Evolutionary conservation across 352 stramenopile genomes (phyloP), one percentile per base, ranked within the genome.

Genomic region (Phytophthora megakarya): DNA sequence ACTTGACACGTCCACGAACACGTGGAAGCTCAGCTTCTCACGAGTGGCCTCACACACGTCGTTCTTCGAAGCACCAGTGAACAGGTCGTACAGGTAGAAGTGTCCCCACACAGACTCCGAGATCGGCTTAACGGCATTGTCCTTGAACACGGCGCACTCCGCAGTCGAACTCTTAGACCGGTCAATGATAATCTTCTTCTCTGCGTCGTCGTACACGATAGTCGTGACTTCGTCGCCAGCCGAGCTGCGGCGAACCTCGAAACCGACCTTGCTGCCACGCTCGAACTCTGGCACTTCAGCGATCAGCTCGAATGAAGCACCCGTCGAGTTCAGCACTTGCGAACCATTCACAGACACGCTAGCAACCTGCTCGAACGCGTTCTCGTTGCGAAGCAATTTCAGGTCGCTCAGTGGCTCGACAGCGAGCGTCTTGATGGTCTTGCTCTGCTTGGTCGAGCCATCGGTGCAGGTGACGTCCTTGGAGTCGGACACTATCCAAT

Each of bases 1-100:
- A 25, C 73, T 79, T n/a, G 81, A 88, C 40, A 90, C 81, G 61
- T 90, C 81, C 33, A 88, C 81, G 53, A 85, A 90, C 42, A 90
- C 58, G 62, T 72, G 76, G 67, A 90, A 86, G 25, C 49, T 72
- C 42, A 89, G 62, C 48, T 64, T 79, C 66, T 89, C 80, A 21
- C 70, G 72, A 22, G 51, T 58, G 15, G 72, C 52, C 43, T 73
- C 61, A 53, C 78, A 89, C 46, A 69, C 43, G 42, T 69, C 58
- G 9, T 25, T 65, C 22, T 64, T 52, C 6, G 43, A 40, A 30
- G 50, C 50, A 53, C 70, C 61, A 13, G 52, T 67, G 26, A 81
- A 79, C 18, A 76, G 30, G 55, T 85, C 75, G 66, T 85, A 88
- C 44, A 86, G 68, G 62, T 88, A 76, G 64, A 89, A 89, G 68